phyloP scores from a whole-genome alignment of 2,329 filamentous ascomycete species.

The Westerdykella aurantiaca region DNA sequence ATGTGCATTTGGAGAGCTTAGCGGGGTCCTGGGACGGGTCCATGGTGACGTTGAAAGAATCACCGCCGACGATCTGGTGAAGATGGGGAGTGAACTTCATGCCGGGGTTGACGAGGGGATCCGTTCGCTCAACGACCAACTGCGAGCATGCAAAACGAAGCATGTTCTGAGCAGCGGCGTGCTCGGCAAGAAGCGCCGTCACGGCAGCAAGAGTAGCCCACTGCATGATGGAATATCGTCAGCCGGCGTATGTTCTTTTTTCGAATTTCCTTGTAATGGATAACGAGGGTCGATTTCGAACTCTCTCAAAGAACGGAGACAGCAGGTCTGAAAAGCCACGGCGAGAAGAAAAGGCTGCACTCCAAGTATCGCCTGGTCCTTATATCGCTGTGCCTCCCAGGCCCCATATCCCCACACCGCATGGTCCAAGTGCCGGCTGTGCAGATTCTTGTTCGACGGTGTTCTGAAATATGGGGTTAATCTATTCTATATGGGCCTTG shows the following conservation, averaged over 20 bases:
- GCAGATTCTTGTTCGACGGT: slow-evolving; percentile 18
- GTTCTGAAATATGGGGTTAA: slow-evolving; percentile 24
- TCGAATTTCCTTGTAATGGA: slow-evolving; percentile 11
- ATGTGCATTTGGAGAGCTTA: slow-evolving; percentile 27
- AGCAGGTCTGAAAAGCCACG: slow-evolving; percentile 1
- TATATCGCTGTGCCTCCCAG: slow-evolving; percentile 17
- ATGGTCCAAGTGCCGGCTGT: slow-evolving; percentile 23
- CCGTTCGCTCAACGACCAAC: slow-evolving; percentile 30
- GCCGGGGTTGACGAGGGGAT: slow-evolving; percentile 31
- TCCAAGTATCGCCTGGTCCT: slow-evolving; percentile 17
- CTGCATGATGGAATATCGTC: slow-evolving; percentile 14
- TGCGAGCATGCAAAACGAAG: slow-evolving; percentile 33
- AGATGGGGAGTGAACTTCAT: slow-evolving; percentile 34
- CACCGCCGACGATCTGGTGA: slow-evolving; percentile 31
- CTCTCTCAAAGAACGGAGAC: slow-evolving; percentile 12
- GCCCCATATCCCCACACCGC: slow-evolving; percentile 7
- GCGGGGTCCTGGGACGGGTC: slow-evolving; percentile 22
- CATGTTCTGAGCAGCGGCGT: slow-evolving; percentile 26
- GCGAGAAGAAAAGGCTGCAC: slow-evolving; percentile 1
- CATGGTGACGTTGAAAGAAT: slow-evolving; percentile 33
- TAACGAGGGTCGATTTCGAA: slow-evolving; percentile 3
- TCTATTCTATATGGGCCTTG: slow-evolving; percentile 25
- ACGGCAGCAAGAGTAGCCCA: slow-evolving; percentile 22
- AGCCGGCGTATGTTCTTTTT: slow-evolving; percentile 18
- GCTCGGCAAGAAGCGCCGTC: slow-evolving; percentile 16